Conservation (phyloP, 495 filamentous ascomycete species). For the Mytilinidion resinicola region DNA sequence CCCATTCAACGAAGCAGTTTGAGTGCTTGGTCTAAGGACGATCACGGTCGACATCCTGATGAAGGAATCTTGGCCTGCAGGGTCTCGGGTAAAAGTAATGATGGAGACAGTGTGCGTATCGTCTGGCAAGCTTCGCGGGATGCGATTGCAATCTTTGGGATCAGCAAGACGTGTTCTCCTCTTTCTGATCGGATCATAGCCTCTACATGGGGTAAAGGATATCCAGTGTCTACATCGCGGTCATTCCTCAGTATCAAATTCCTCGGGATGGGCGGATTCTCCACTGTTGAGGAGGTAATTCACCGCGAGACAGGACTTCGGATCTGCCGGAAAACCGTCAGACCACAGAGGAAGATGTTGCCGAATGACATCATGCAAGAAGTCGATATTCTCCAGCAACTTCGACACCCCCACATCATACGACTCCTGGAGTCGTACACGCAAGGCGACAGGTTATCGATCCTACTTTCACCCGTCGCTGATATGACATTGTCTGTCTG, state of each 20-base stretch:
- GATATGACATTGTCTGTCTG: constrained; percentile 22
- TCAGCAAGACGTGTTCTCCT: too few relatives aligned
- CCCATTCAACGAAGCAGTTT: too few relatives aligned
- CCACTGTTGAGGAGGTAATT: constrained; percentile 24
- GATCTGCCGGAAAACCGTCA: constrained; percentile 25
- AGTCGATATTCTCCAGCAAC: constrained; percentile 24
- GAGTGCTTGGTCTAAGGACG: too few relatives aligned
- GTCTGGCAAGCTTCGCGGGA: too few relatives aligned
- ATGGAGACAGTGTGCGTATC: too few relatives aligned
- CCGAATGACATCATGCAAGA: constrained; percentile 21
- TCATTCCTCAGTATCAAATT: constrained; percentile 21
- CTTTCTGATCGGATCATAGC: too few relatives aligned
- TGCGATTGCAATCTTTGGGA: too few relatives aligned
- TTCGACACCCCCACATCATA: constrained; percentile 28
- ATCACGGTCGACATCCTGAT: too few relatives aligned
- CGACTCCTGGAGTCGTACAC: constrained; percentile 23
- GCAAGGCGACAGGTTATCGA: constrained; percentile 23
- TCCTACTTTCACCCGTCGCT: constrained; percentile 26
- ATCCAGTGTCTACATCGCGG: background rate
- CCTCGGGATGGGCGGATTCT: constrained; percentile 25
- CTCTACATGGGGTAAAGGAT: too few relatives aligned
- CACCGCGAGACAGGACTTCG: constrained; percentile 19
- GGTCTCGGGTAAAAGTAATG: too few relatives aligned
- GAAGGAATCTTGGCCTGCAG: too few relatives aligned
- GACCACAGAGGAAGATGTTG: constrained; percentile 11